Conservation (phyloP, 2,329 filamentous ascomycete species). For the Mariannaea elegans region DNA sequence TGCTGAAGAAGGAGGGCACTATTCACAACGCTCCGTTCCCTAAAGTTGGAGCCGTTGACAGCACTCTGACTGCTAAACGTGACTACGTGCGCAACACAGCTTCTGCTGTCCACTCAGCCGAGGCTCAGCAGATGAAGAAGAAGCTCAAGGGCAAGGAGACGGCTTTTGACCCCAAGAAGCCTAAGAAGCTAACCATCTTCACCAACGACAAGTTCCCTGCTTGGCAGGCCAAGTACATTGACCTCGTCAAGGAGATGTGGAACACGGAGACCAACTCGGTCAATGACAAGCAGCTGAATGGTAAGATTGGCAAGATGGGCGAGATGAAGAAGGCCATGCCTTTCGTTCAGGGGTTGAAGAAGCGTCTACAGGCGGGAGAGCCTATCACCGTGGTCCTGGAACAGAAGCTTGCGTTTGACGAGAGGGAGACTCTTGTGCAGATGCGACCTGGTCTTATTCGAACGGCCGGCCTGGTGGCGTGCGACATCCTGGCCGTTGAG, state of each 20-base stretch:
- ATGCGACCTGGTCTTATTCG: constrained; percentile 85
- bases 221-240: constrained; percentile 93
- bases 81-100: constrained; percentile 82
- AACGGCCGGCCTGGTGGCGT: constrained; percentile 72
- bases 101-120: constrained; percentile 81
- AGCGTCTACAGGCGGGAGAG: constrained; percentile 78
- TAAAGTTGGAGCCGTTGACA: constrained; percentile 69
- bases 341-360: constrained; percentile 89
- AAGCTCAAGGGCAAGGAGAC: constrained; percentile 91
- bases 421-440: constrained; percentile 76
- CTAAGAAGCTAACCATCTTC: constrained; percentile 91
- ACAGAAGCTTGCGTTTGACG: constrained; percentile 87
- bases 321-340: constrained; percentile 99
- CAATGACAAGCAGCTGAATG: constrained; percentile 84
- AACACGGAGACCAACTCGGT: constrained; percentile 66
- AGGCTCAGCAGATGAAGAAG: constrained; percentile 85
- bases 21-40: constrained; percentile 76
- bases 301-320: constrained; percentile 80
- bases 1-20: constrained; percentile 78
- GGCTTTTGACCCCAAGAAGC: constrained; percentile 87
- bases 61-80: constrained; percentile 77
- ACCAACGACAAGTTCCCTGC: constrained; percentile 80
- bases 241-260: constrained; percentile 78
- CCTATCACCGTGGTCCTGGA: constrained; percentile 75
- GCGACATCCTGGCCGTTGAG: constrained; percentile 77